Base-by-base conservation (phyloP, 768 basidiomycete species). In the Dioszegia hungarica region DNA sequence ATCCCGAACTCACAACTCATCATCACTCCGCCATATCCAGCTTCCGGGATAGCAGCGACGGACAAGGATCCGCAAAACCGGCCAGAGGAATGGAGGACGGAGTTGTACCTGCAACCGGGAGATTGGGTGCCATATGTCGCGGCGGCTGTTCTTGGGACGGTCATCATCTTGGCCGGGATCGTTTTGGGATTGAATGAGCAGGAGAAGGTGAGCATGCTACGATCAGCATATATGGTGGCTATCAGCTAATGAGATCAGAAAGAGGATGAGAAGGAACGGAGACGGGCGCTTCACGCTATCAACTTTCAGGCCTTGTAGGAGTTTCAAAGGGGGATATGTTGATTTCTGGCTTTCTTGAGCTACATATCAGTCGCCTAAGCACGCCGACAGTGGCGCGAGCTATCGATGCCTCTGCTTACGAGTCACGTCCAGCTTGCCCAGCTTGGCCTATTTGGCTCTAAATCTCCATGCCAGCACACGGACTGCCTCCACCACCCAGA, bases 81-180 rank as follows among this genome's bases (percentile, higher is more conserved):
- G 9, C 63, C 70, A n/a, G 50, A 20, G 24, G 75, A 79, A 27
- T 99, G 95, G 95, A 87, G 84, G 68, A 83, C 86, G 48, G 87
- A 94, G 77, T 77, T 98, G 60, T 99, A 90, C 73, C 78, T 99
- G 64, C 79, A 91, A 28, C 95, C 95, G 2, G 95, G 95, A 17
- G 88, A 90, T 68, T 99, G 93, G 92, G 91, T 97, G 59, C 90
- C 91, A 1, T 93, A 87, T 89, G 95, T 99, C 14, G 93, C 88
- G n/a, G 77, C 90, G 37, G 89, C 88, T 0, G 86, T 94, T 0
- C 78, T 94, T 8, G 84, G 81, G 2, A 84, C 86, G 12, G 89
- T 86, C 48, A 68, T 83, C 10, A 67, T 90, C 40, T 77, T 99
- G 40, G 90, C 87, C 0, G 78, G 85, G 9, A 88, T 94, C 50